Evolutionary conservation across 2,329 filamentous ascomycete genomes (phyloP).

Genomic region (Acrocalymma vagum): DNA sequence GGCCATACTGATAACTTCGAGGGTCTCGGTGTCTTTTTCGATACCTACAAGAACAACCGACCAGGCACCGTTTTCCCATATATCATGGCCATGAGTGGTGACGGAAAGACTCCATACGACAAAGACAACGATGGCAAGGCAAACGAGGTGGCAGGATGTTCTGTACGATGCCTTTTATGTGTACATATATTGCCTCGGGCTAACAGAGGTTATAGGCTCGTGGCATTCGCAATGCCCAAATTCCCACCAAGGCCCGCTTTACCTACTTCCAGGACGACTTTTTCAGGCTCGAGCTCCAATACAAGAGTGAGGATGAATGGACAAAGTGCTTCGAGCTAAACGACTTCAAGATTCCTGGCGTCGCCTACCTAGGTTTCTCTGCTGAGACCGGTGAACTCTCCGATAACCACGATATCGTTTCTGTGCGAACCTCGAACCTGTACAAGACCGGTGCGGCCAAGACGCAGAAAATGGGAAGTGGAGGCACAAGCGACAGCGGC

Average conservation of each 20-base stretch:
- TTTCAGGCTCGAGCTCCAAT: conserved; percentile 89
- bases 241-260: conserved; percentile 83
- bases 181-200: conserved; percentile 3
- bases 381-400: conserved; percentile 95
- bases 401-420: conserved; percentile 97
- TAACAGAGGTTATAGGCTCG: conserved; percentile 65
- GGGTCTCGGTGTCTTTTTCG: conserved; percentile 92
- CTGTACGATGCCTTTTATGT: conserved; percentile 57
- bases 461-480: conserved; percentile 23
- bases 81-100: conserved; percentile 97
- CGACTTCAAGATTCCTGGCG: conserved; percentile 76
- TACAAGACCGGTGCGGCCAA: conserved; percentile 64
- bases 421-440: conserved; percentile 84
- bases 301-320: conserved; percentile 91
- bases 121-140: conserved; percentile 94
- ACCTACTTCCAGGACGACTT: conserved; percentile 98
- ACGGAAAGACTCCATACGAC: conserved; percentile 89
- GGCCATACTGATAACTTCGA: conserved; percentile 89
- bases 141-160: conserved; percentile 93
- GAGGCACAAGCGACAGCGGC: conserved; percentile 36
- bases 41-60: conserved; percentile 99
- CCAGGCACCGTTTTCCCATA: conserved; percentile 96
- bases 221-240: conserved; percentile 77
- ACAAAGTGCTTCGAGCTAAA: conserved; percentile 81
- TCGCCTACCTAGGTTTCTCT: conserved; percentile 71